These are phyloP conservation scores for Asparagopsis taxiformis DNA, from an alignment of 31 red algal genomes.

Conservation along the genomic window DNA sequence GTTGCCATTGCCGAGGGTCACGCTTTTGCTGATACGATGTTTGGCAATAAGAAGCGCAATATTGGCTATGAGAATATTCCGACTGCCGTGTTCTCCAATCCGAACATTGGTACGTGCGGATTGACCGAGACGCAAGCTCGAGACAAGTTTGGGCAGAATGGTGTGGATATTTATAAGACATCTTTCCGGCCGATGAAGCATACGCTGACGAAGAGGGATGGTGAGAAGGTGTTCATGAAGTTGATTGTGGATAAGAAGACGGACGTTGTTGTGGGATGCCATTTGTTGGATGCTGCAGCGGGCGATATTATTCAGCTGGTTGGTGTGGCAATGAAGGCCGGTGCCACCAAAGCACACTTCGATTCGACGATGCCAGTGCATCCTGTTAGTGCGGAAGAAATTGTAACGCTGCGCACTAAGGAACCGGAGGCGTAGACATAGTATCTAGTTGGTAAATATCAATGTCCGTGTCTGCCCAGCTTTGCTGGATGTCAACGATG, in stretches of 20 bases:
- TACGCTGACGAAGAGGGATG: slow-evolving; percentile 79
- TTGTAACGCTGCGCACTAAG: slow-evolving; percentile 91
- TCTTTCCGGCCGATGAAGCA: slow-evolving; percentile 96
- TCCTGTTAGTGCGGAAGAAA: slow-evolving; percentile 92
- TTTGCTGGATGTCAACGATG: too few species aligned
- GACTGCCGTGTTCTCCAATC: slow-evolving; percentile 94
- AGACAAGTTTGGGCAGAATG: slow-evolving; percentile 70
- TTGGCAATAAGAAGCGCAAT: slow-evolving; percentile 60
- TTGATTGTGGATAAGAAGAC: slow-evolving; percentile 84
- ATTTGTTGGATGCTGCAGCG: slow-evolving; percentile 85
- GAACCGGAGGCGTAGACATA: slow-evolving; percentile 44
- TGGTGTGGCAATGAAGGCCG: slow-evolving; percentile 91
- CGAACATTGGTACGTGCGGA: slow-evolving; percentile 91
- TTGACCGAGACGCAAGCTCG: slow-evolving; percentile 81
- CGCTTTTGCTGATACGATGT: slow-evolving; percentile 90
- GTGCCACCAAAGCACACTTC: slow-evolving; percentile 95
- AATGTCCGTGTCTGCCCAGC: neutral
- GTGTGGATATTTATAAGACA: slow-evolving; percentile 86
- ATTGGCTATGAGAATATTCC: slow-evolving; percentile 84
- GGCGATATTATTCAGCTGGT: slow-evolving; percentile 94
- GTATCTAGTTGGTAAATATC: too few species aligned
- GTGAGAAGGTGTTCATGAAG: slow-evolving; percentile 88
- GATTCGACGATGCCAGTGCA: slow-evolving; percentile 94
- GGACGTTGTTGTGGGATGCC: slow-evolving; percentile 82
- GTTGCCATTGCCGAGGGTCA: slow-evolving; percentile 96